Conservation (phyloP, 345 rosid species). For the Sapria himalayana region DNA sequence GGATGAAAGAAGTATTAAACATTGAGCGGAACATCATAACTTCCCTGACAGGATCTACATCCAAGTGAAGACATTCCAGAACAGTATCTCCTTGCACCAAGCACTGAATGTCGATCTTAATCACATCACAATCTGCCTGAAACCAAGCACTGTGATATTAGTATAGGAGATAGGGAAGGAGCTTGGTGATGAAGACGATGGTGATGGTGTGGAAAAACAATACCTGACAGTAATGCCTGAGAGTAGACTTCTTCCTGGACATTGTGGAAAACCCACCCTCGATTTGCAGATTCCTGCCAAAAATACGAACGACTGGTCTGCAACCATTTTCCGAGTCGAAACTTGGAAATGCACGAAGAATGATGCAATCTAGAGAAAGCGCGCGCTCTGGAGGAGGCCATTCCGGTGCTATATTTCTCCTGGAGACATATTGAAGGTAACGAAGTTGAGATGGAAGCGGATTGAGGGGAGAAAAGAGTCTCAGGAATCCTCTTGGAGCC, state of each 20-base stretch:
- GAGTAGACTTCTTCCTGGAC: constrained; percentile 54
- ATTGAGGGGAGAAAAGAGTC: constrained; percentile 80
- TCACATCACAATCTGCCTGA: constrained; percentile 92
- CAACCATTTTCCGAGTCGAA: constrained; percentile 83
- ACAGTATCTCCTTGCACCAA: constrained; percentile 96
- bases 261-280: constrained; percentile 56
- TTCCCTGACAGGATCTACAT: constrained; percentile 79
- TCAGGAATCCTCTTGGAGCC: constrained; percentile 86
- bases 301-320: constrained; percentile 77
- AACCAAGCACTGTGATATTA: too few relatives aligned
- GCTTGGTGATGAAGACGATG: too few relatives aligned
- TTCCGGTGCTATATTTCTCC: constrained; percentile 69
- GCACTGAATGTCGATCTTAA: constrained; percentile 88
- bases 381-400: constrained; percentile 98
- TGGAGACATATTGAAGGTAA: constrained; percentile 80
- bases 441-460: constrained; percentile 95
- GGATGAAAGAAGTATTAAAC: constrained; percentile 94
- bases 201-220: too few relatives aligned
- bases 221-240: constrained; percentile 75
- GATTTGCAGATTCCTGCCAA: constrained; percentile 53
- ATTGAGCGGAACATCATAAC: constrained; percentile 95
- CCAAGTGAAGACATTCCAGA: constrained; percentile 86
- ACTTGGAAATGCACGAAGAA: constrained; percentile 76
- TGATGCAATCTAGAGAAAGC: constrained; percentile 77
- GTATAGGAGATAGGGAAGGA: too few relatives aligned